These are phyloP conservation scores for Phytophthora lateralis DNA, from an alignment of 352 stramenopile genomes.

Conservation along the genomic window DNA sequence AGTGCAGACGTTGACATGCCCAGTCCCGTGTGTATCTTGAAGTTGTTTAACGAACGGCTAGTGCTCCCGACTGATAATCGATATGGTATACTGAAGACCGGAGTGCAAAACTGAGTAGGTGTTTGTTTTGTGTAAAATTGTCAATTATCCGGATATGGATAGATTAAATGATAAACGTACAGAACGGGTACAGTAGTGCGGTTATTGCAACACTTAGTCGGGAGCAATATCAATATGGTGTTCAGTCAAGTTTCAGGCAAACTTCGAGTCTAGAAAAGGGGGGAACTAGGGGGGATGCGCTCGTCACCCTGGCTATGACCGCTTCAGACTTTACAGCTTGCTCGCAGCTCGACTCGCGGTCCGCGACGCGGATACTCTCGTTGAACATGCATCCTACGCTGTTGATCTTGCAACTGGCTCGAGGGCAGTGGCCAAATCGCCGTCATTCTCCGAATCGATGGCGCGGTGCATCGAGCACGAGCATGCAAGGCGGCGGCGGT, in stretches of 20 bases:
- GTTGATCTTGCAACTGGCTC: conserved; percentile 28
- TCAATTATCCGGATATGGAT: too few relatives aligned
- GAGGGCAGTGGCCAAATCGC: conserved; percentile 35
- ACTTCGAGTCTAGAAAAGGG: conserved; percentile 16
- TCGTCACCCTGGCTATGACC: not conserved
- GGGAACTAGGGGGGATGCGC: conserved; percentile 11
- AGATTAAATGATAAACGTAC: too few relatives aligned
- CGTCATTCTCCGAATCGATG: conserved; percentile 29
- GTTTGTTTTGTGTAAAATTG: too few relatives aligned
- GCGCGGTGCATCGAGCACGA: conserved; percentile 11
- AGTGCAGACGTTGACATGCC: conserved; percentile 11
- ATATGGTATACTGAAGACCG: too few relatives aligned
- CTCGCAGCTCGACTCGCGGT: too few relatives aligned
- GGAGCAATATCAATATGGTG: not conserved
- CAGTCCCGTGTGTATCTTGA: conserved; percentile 27
- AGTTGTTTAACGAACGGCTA: conserved; percentile 1
- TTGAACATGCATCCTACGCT: conserved; percentile 26
- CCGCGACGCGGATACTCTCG: conserved; percentile 11
- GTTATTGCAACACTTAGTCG: too few relatives aligned
- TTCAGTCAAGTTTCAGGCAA: conserved; percentile 23
- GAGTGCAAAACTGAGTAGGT: too few relatives aligned
- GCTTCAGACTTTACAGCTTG: not conserved
- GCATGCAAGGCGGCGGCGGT: conserved; percentile 14
- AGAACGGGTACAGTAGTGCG: too few relatives aligned
- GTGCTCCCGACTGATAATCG: too few relatives aligned